These are phyloP conservation scores for Imleria badia DNA, from an alignment of 768 basidiomycete genomes.

Conservation along the genomic window DNA sequence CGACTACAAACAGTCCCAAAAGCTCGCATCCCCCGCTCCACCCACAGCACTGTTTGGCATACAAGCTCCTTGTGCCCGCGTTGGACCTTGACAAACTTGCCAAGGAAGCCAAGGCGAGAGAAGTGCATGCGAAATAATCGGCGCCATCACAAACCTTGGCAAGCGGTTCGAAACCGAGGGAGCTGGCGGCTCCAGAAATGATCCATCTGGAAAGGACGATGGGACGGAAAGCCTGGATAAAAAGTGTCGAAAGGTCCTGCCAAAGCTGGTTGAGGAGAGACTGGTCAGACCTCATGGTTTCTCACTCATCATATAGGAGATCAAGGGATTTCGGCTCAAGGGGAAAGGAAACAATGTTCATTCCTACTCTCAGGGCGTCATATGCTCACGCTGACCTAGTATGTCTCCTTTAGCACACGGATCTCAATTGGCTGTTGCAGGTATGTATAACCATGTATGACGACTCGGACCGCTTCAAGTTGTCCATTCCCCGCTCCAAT, in stretches of 20 bases:
- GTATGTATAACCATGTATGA: too few relatives aligned
- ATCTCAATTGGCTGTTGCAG: constrained; percentile 77
- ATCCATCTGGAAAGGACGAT: constrained; percentile 7
- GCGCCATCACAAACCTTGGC: constrained; percentile 47
- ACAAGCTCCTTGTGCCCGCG: constrained; percentile 48
- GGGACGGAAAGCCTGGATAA: constrained; percentile 20
- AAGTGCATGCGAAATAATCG: constrained; percentile 29
- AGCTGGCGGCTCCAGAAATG: constrained; percentile 16
- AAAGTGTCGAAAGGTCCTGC: constrained; percentile 34
- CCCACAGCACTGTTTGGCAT: too few relatives aligned
- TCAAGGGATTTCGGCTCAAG: constrained; percentile 75
- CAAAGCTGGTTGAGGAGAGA: constrained; percentile 72
- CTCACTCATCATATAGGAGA: constrained; percentile 70
- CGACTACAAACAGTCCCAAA: too few relatives aligned
- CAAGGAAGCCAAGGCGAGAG: constrained; percentile 53
- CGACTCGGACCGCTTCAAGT: too few relatives aligned
- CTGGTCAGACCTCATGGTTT: constrained; percentile 76
- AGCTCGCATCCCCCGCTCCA: too few relatives aligned
- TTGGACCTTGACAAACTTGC: constrained; percentile 54
- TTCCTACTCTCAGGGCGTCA: not conserved
- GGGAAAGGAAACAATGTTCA: constrained; percentile 92
- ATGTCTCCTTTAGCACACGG: constrained; percentile 52
- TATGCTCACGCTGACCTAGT: not conserved
- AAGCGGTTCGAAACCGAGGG: constrained; percentile 42
- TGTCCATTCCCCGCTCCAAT: too few relatives aligned